A percentile compares a stretch with the other conserved stretches of the same genome.
Conservation (phyloP, 2,329 filamentous ascomycete species). For the Ceratocystis smalleyi region DNA sequence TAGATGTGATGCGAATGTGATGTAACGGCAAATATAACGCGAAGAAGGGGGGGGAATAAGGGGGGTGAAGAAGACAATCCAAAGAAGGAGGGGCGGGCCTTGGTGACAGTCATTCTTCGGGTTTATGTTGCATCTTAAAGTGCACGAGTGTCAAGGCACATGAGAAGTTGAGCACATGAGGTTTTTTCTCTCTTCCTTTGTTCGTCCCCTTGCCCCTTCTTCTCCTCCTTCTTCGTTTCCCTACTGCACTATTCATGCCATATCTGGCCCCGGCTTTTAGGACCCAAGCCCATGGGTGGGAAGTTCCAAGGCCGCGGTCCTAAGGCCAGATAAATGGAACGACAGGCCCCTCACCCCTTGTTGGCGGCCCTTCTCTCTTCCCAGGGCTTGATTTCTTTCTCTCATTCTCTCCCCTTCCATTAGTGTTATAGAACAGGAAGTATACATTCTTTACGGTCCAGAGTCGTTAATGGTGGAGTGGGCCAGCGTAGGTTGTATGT, state of each 20-base stretch:
- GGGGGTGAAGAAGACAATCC: not conserved
- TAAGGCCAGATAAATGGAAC: constrained; percentile 1
- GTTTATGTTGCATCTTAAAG: not conserved
- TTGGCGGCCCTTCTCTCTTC: not conserved
- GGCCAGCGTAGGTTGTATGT: no score
- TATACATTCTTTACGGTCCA: no score
- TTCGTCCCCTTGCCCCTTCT: not conserved
- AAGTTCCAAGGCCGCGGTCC: constrained; percentile 4
- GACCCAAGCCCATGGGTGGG: constrained; percentile 3
- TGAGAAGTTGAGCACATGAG: not conserved
- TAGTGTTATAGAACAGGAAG: not conserved
- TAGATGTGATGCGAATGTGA: not conserved
- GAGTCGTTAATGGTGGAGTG: no score
- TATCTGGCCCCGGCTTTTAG: not conserved
- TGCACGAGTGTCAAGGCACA: not conserved
- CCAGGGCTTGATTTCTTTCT: not conserved
- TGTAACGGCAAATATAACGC: no score
- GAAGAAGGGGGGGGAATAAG: not conserved
- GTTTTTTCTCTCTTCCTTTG: not conserved
- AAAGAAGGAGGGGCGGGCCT: not conserved
- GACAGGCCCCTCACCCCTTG: not conserved
- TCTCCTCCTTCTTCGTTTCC: not conserved
- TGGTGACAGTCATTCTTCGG: constrained; percentile 3
- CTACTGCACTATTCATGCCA: not conserved
- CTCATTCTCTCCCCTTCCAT: not conserved